Evolutionary conservation across 768 basidiomycete species (phyloP).

Genomic region (Clavulina sp.): DNA sequence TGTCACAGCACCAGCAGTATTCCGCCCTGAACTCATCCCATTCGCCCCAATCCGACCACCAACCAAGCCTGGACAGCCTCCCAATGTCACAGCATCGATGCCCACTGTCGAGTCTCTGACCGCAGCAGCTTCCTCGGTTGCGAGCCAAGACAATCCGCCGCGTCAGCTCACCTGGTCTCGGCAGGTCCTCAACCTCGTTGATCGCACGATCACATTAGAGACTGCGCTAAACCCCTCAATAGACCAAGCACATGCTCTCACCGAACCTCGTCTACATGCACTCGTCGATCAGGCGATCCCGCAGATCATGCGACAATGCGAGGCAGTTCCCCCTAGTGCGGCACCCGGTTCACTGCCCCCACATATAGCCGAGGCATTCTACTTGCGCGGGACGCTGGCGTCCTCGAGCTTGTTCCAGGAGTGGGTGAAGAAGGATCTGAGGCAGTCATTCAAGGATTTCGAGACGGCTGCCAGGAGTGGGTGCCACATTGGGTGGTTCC

Average conservation of each 20-base stretch:
- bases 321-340: slow-evolving; percentile 18
- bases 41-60: slow-evolving; percentile 2
- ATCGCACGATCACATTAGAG: slow-evolving; percentile 28
- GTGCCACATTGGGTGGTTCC: slow-evolving; percentile 73
- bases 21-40: slow-evolving; percentile 1
- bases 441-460: slow-evolving; percentile 76
- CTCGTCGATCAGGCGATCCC: slow-evolving; percentile 50
- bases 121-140: slow-evolving; percentile 32
- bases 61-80: slow-evolving; percentile 16
- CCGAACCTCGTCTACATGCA: slow-evolving; percentile 39
- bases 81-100: slow-evolving; percentile 47
- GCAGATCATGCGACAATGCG: slow-evolving; percentile 40
- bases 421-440: slow-evolving; percentile 40
- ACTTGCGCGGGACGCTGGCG: slow-evolving; percentile 56
- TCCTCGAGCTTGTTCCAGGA: slow-evolving; percentile 32
- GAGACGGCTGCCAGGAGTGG: slow-evolving; percentile 69
- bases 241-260: slow-evolving; percentile 25
- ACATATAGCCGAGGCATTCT: slow-evolving; percentile 54
- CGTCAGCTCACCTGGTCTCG: slow-evolving; percentile 62
- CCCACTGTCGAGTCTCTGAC: slow-evolving; percentile 46
- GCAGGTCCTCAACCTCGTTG: slow-evolving; percentile 67
- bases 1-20: not conserved
- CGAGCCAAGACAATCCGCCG: slow-evolving; percentile 33
- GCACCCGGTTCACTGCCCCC: too few species aligned
- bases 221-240: slow-evolving; percentile 20